These are phyloP conservation scores for Microthlaspi erraticum DNA, from an alignment of 345 rosid genomes.

Conservation along the genomic window DNA sequence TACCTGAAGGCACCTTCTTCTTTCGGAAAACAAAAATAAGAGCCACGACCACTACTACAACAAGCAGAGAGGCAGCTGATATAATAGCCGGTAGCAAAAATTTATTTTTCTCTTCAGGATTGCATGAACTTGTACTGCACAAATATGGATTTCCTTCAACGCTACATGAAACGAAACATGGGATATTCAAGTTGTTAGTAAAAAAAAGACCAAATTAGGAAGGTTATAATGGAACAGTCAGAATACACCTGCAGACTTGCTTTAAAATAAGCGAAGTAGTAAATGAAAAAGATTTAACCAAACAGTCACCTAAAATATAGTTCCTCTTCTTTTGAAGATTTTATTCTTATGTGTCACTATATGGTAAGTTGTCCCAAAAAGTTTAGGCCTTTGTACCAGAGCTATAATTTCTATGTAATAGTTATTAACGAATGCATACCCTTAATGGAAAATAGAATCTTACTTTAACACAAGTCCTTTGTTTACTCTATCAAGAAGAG, in stretches of 20 bases:
- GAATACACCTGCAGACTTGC: too few species aligned
- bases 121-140: constrained; percentile 31
- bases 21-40: constrained; percentile 34
- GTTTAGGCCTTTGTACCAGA: too few species aligned
- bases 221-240: too few species aligned
- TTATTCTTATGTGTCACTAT: too few species aligned
- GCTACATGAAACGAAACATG: constrained; percentile 24
- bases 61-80: constrained; percentile 33
- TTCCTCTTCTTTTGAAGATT: too few species aligned
- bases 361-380: too few species aligned
- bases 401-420: background rate
- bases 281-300: too few species aligned
- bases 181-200: constrained; percentile 1
- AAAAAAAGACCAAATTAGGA: too few species aligned
- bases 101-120: background rate
- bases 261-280: too few species aligned
- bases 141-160: constrained; percentile 46
- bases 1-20: constrained; percentile 26
- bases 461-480: constrained; percentile 46
- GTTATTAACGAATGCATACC: background rate
- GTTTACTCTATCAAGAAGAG: constrained; percentile 39
- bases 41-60: constrained; percentile 21
- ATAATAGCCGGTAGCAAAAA: constrained; percentile 31
- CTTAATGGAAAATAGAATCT: background rate
- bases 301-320: too few species aligned